A percentile compares a stretch with the other conserved stretches of the same genome.
phyloP scores from a whole-genome alignment of 169 alveolate species.

The Cryptosporidium felis region DNA sequence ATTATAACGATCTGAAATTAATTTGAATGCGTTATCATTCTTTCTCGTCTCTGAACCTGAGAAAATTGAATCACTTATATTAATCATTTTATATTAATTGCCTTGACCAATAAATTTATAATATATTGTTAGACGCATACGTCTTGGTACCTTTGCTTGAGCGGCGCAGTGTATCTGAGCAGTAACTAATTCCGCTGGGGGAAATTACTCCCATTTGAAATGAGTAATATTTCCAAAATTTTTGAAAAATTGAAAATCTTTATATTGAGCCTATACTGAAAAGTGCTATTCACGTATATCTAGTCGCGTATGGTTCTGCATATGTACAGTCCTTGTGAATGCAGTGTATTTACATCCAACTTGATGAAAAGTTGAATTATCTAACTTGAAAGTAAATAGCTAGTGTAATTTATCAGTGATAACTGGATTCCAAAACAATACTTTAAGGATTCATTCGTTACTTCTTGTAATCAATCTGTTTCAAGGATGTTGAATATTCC shows the following conservation, averaged over 20 bases:
- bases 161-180: neutral
- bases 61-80: no score
- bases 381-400: slow-evolving; percentile 14
- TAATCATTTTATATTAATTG: no score
- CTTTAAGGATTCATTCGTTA: neutral
- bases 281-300: neutral
- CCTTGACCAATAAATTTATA: no score
- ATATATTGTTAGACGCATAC: no score
- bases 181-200: slow-evolving; percentile 14
- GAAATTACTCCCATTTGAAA: neutral
- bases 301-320: slow-evolving; percentile 49
- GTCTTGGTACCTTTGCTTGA: neutral
- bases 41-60: no score
- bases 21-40: no score
- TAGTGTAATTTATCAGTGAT: neutral
- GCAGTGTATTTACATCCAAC: slow-evolving; percentile 13
- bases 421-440: neutral
- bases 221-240: no score
- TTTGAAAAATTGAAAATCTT: neutral
- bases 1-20: no score
- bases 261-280: neutral
- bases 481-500: slow-evolving; percentile 89
- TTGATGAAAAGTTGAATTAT: slow-evolving; percentile 33
- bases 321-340: slow-evolving; percentile 22
- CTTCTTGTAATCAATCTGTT: neutral